phyloP scores from a whole-genome alignment of 805 yeast species.

The Candida michaelii region DNA sequence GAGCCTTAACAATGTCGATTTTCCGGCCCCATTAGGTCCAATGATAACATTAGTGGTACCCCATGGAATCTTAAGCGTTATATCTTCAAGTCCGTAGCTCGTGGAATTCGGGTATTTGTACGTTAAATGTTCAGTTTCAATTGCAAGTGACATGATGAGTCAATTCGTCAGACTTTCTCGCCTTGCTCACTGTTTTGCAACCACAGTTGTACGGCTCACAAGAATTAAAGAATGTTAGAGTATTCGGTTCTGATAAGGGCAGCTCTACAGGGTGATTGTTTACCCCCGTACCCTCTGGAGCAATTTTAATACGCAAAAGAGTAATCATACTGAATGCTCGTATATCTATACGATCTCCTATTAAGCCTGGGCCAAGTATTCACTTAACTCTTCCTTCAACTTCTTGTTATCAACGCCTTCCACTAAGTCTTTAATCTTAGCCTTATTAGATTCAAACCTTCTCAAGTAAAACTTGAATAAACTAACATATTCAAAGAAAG shows the following conservation, averaged over 20 bases:
- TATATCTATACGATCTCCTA: not conserved
- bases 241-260: too few species aligned
- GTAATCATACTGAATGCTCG: too few species aligned
- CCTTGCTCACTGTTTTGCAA: too few species aligned
- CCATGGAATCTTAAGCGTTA: conserved; percentile 62
- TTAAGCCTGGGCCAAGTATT: conserved; percentile 1
- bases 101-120: conserved; percentile 64
- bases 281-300: too few species aligned
- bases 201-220: too few species aligned
- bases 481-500: conserved; percentile 42
- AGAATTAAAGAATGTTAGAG: too few species aligned
- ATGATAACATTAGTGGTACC: conserved; percentile 74
- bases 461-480: conserved; percentile 40
- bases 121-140: conserved; percentile 61
- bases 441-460: conserved; percentile 48
- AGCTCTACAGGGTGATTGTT: too few species aligned
- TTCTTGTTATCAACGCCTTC: conserved; percentile 21
- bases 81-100: conserved; percentile 65
- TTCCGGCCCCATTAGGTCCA: conserved; percentile 98
- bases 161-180: too few species aligned
- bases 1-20: conserved; percentile 80
- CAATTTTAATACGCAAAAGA: too few species aligned
- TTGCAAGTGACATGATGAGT: conserved; percentile 37
- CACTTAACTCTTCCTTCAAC: conserved; percentile 20
- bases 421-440: conserved; percentile 36